Evolutionary conservation across 2,329 filamentous ascomycete species (phyloP).

Genomic region (Colletotrichum chrysophilum): DNA sequence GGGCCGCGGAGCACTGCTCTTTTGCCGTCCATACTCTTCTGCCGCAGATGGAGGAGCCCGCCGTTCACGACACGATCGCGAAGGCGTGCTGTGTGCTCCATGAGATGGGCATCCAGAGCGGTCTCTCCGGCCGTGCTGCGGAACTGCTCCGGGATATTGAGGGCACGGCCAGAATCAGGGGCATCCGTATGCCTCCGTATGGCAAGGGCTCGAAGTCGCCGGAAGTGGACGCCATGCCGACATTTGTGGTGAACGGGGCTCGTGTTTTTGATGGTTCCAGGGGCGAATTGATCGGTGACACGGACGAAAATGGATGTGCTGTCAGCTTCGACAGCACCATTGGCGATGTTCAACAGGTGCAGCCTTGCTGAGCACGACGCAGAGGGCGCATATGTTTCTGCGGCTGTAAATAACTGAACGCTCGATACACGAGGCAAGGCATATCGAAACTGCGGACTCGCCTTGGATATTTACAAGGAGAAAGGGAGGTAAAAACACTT

Average conservation of each 20-base stretch:
- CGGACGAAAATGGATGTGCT: neutral
- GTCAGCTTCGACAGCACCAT: neutral
- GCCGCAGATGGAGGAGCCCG: neutral
- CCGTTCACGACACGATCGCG: neutral
- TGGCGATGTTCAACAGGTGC: neutral
- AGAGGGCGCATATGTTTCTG: neutral
- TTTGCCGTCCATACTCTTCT: neutral
- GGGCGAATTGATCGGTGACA: neutral
- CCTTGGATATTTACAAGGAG: no score
- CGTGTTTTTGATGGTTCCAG: neutral
- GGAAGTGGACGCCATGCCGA: neutral
- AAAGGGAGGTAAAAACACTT: no score
- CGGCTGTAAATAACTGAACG: neutral
- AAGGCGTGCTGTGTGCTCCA: neutral
- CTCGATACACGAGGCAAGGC: no score
- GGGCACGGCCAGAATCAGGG: neutral
- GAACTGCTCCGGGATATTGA: neutral
- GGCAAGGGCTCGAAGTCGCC: neutral
- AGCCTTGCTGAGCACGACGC: neutral
- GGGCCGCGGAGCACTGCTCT: conserved; percentile 11
- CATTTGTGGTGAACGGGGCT: neutral
- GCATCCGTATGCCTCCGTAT: neutral
- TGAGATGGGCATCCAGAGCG: neutral
- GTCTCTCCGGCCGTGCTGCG: neutral
- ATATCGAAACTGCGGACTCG: no score